Evolutionary conservation across 768 basidiomycete species (phyloP), one percentile per base, ranked within the genome.

Genomic region (Harrya chromipes): DNA sequence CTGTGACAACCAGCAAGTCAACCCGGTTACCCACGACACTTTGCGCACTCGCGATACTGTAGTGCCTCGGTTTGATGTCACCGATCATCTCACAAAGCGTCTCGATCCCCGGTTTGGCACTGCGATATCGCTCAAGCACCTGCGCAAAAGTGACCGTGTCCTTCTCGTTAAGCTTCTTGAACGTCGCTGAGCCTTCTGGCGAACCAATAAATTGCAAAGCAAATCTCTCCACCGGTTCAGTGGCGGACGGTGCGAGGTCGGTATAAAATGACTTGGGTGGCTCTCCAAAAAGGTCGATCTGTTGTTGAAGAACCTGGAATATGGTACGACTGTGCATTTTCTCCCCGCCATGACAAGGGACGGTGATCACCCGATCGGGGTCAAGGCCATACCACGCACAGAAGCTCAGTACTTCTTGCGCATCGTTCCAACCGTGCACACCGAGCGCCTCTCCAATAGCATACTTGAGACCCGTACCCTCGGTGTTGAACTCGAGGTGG

Each of bases 401-500:
- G 71, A 99, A 98, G 47, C 92, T 85, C 17, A 81, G 67, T 3
- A 97, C 92, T 54, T 99, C 95, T 45, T 78, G 70, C 36, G 81
- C 80, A 63, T 98, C 94, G 68, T 99, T 98, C 94, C 94, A 97
- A 7, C 97, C 97, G 65, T 99, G 94, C 37, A 98, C 77, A 38
- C 94, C 97, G 35, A 99, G 83, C 12, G 97, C 97, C 71, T 98
- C 97, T 49, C 97, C 97, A 48, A 98, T 92, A 31, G 82, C 84
- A 69, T 99, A 99, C 70, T 87, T 92, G 54, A 99, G 78, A 9
- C 94, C 94, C 20, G 97, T 99, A 27, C 90, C 90, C 23, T 80
- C 74, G 3, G 90, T 92, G 66, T 94, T 84, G 65, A 99, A 94
- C 73, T 97, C 97, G 58, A 99, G 79, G 72, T 99, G 97, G 78